Percentiles rank a stretch among this genome's conserved stretches.
Conservation (phyloP, 2,329 filamentous ascomycete genomes). For the Penicillium sp. region DNA sequence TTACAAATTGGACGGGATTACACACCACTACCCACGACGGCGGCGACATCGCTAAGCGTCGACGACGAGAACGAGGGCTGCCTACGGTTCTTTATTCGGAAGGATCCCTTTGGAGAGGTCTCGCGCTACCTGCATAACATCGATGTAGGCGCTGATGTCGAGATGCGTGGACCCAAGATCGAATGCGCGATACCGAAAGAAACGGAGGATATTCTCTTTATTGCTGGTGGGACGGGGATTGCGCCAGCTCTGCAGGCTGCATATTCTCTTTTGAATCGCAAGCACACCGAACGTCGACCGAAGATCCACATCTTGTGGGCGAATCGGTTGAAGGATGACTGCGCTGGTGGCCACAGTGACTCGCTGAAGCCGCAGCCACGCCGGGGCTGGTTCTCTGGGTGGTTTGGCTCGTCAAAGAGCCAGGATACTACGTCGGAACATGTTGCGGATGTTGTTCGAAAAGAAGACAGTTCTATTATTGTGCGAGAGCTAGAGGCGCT, state of each 20-base stretch:
- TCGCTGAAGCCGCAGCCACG: conserved; percentile 21
- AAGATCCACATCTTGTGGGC: conserved; percentile 79
- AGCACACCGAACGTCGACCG: conserved; percentile 32
- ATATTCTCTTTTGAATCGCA: conserved; percentile 52
- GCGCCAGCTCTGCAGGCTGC: conserved; percentile 83
- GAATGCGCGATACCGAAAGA: conserved; percentile 62
- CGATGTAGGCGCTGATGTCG: conserved; percentile 61
- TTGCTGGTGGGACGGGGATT: conserved; percentile 90
- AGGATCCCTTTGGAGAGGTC: conserved; percentile 76
- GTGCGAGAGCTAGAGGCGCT: conserved; percentile 63
- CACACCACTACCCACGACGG: conserved; percentile 66
- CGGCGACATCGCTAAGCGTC: conserved; percentile 22
- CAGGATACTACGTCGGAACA: not conserved
- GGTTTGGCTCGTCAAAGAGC: conserved; percentile 23
- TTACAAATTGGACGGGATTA: conserved; percentile 89
- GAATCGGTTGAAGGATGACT: conserved; percentile 66
- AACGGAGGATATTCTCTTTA: conserved; percentile 66
- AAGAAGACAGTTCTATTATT: conserved; percentile 39
- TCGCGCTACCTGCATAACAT: conserved; percentile 74
- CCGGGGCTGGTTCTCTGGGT: conserved; percentile 32
- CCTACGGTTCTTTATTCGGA: conserved; percentile 74
- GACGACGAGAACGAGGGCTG: conserved; percentile 38
- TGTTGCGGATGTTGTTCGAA: not conserved
- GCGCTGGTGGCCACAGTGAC: conserved; percentile 57
- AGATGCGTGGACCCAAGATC: conserved; percentile 73